Percentiles rank a stretch among this genome's conserved stretches.
phyloP scores from a whole-genome alignment of 1,284 basidiomycete genomes.

The Ustilago crameri region DNA sequence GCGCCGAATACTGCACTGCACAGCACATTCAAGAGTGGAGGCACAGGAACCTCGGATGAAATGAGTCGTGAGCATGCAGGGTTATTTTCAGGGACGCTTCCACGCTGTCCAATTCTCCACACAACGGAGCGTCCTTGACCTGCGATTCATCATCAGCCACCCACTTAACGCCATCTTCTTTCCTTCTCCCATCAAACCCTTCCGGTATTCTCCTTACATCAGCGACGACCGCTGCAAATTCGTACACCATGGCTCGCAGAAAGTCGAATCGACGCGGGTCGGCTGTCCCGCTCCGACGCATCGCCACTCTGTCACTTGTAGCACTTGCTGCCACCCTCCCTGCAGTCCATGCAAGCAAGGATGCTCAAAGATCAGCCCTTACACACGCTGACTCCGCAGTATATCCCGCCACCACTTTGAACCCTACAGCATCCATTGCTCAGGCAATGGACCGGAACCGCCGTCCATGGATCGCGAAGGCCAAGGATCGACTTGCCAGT shows the following conservation, averaged over 20 bases:
- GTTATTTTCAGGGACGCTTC: slow-evolving; percentile 1
- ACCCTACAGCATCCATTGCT: slow-evolving; percentile 31
- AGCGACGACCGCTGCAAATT: background rate
- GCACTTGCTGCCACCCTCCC: slow-evolving; percentile 20
- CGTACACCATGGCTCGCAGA: slow-evolving; percentile 20
- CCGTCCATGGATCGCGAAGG: slow-evolving; percentile 31
- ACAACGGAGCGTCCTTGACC: background rate
- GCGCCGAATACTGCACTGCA: background rate
- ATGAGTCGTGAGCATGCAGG: no score
- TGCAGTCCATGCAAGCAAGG: slow-evolving; percentile 12
- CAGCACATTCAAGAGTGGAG: no score
- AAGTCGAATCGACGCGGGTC: background rate
- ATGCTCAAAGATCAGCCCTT: background rate
- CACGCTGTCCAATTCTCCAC: slow-evolving; percentile 40
- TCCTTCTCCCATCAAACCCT: background rate
- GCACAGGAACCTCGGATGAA: no score
- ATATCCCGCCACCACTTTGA: slow-evolving; percentile 4
- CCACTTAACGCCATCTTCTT: background rate
- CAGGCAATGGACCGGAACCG: slow-evolving; percentile 28
- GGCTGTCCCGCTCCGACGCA: slow-evolving; percentile 12
- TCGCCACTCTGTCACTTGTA: slow-evolving; percentile 27
- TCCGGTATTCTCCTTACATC: no score
- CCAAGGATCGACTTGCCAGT: slow-evolving; percentile 30
- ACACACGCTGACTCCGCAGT: background rate
- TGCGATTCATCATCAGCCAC: background rate